Conservation (phyloP, 495 filamentous ascomycete genomes). For the Delitschia confertaspora region DNA sequence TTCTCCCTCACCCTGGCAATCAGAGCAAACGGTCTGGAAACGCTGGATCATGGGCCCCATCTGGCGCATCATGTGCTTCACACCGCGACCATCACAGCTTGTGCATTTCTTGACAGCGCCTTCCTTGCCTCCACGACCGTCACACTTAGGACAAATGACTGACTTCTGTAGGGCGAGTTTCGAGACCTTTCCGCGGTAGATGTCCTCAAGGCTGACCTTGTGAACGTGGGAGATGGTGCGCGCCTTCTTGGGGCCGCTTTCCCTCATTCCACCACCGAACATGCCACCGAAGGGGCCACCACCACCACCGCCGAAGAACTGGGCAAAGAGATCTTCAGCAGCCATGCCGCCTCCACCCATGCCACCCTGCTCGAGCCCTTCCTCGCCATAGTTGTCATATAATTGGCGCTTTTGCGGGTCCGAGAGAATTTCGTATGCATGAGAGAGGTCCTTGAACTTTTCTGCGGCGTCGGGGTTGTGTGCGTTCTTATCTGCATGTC, state of each 20-base stretch:
- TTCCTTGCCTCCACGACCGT: constrained; percentile 94
- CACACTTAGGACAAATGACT: constrained; percentile 90
- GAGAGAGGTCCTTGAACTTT: constrained; percentile 95
- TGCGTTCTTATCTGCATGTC: constrained; percentile 76
- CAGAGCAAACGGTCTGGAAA: constrained; percentile 97
- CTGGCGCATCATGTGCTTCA: constrained; percentile 99
- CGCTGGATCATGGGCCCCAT: constrained; percentile 99
- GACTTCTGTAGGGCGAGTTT: constrained; percentile 96
- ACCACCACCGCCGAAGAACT: constrained; percentile 89
- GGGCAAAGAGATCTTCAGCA: constrained; percentile 92
- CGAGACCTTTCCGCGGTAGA: constrained; percentile 95
- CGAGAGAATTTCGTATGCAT: constrained; percentile 88
- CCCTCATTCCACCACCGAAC: constrained; percentile 68
- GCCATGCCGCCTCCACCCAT: constrained; percentile 78
- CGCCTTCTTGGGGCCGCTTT: constrained; percentile 83
- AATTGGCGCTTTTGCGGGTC: constrained; percentile 82
- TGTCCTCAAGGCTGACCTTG: constrained; percentile 95
- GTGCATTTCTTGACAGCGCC: constrained; percentile 87
- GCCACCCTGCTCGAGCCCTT: constrained; percentile 82
- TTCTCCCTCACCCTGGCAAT: constrained; percentile 96
- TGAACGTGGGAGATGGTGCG: constrained; percentile 94
- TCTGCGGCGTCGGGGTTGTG: constrained; percentile 88
- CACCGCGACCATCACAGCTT: constrained; percentile 85
- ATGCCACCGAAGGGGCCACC: constrained; percentile 75
- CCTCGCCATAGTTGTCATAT: constrained; percentile 97